Percentiles rank a stretch among this genome's conserved stretches.
Conservation (phyloP, 1,139 yeast genomes). For the Debaryomycetaceae sp. region DNA sequence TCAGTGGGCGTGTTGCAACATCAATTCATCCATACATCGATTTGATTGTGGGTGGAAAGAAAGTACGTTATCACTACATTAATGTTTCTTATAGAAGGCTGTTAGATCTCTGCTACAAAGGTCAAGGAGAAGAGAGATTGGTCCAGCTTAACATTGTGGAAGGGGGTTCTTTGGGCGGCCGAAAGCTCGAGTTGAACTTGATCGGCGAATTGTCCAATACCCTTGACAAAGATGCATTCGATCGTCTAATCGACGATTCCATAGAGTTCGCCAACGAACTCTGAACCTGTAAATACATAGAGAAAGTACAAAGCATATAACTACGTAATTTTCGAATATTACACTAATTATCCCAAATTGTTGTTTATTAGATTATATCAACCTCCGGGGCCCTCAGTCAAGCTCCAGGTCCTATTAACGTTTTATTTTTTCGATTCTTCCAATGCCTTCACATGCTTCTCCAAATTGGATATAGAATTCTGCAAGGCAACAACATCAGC, state of each 20-base stretch:
- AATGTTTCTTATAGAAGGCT: slow-evolving; percentile 41
- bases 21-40: slow-evolving; percentile 36
- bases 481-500: slow-evolving; percentile 74
- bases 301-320: background rate
- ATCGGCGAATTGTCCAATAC: slow-evolving; percentile 33
- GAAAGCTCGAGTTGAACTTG: slow-evolving; percentile 45
- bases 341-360: background rate
- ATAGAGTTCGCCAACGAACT: slow-evolving; percentile 20
- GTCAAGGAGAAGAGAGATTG: slow-evolving; percentile 21
- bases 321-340: background rate
- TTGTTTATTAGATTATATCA: background rate
- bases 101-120: slow-evolving; percentile 35
- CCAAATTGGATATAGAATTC: slow-evolving; percentile 63
- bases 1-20: slow-evolving; percentile 34
- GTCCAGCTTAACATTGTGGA: slow-evolving; percentile 50
- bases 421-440: slow-evolving; percentile 37
- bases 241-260: slow-evolving; percentile 26
- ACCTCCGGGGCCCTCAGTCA: background rate
- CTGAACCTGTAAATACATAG: slow-evolving; percentile 10
- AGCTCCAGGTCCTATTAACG: background rate
- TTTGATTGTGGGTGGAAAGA: slow-evolving; percentile 32
- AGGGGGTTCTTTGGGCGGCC: slow-evolving; percentile 57
- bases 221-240: slow-evolving; percentile 21
- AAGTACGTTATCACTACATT: slow-evolving; percentile 42
- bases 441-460: slow-evolving; percentile 57